These are phyloP conservation scores for Dictyostelium citrinum DNA, from an alignment of 78 protist species.

Conservation along the genomic window DNA sequence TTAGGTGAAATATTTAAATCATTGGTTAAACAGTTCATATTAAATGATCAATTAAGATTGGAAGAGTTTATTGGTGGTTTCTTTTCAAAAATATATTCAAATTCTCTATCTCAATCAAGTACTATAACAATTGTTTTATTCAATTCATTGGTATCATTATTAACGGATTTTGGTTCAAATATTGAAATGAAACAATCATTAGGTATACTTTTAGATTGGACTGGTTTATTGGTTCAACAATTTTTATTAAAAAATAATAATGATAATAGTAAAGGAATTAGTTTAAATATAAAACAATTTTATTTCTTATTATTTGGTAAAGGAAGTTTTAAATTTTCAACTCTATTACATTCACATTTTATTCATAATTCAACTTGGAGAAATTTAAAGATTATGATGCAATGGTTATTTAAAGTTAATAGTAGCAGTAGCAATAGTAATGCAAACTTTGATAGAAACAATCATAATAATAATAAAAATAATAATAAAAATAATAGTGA, in stretches of 20 bases:
- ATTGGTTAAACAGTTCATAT: background rate
- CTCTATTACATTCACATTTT: slow-evolving; percentile 37
- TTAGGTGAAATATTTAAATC: background rate
- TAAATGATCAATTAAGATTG: background rate
- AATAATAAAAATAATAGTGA: background rate
- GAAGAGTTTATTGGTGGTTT: slow-evolving; percentile 47
- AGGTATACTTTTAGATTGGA: slow-evolving; percentile 64
- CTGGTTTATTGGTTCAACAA: slow-evolving; percentile 2
- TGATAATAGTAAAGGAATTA: background rate
- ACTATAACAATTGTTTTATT: background rate
- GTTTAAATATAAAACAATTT: background rate
- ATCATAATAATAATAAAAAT: background rate
- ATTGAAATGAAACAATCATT: background rate
- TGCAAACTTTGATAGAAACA: background rate
- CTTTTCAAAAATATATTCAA: background rate
- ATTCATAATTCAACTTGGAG: slow-evolving; percentile 70
- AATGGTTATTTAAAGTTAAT: background rate
- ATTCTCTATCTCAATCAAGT: background rate
- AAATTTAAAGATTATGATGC: slow-evolving; percentile 10
- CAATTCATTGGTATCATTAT: background rate
- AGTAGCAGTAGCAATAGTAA: background rate
- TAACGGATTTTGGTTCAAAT: background rate
- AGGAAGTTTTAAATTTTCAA: slow-evolving; percentile 16
- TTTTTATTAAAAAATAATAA: background rate
- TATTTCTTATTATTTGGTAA: slow-evolving; percentile 24